phyloP scores from a whole-genome alignment of 1,284 basidiomycete species.

The Leccinum holopus region DNA sequence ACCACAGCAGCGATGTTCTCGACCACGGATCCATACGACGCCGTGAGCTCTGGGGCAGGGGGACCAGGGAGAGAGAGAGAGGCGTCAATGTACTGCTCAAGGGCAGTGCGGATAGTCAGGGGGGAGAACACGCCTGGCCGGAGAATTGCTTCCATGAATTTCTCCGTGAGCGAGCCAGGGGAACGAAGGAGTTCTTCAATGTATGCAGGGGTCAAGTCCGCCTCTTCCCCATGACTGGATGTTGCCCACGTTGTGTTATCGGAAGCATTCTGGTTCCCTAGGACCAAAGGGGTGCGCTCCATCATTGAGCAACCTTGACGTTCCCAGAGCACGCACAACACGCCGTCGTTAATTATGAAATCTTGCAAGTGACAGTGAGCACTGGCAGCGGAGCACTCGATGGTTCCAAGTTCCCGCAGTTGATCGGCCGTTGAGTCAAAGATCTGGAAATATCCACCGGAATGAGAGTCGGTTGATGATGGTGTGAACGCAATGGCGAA shows the following conservation, averaged over 20 bases:
- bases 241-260: conserved; percentile 48
- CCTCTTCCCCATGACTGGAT: conserved; percentile 59
- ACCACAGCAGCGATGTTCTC: conserved; percentile 84
- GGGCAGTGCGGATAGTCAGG: conserved; percentile 73
- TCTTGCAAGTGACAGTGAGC: conserved; percentile 73
- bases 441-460: conserved; percentile 71
- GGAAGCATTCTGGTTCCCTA: conserved; percentile 37
- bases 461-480: conserved; percentile 55
- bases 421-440: conserved; percentile 54
- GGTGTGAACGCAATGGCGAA: conserved; percentile 65
- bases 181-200: conserved; percentile 79
- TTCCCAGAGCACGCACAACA: conserved; percentile 72
- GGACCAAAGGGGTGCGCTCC: conserved; percentile 51
- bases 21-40: conserved; percentile 64
- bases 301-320: conserved; percentile 71
- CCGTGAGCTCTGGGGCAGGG: conserved; percentile 49
- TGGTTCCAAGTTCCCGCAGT: conserved; percentile 51
- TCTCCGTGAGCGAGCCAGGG: conserved; percentile 71
- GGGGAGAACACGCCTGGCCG: conserved; percentile 85
- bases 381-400: conserved; percentile 59
- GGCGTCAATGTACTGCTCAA: conserved; percentile 77
- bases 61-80: conserved; percentile 66
- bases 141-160: conserved; percentile 81
- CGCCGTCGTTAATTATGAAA: conserved; percentile 56
- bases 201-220: conserved; percentile 80